Evolutionary conservation across 805 yeast species (phyloP).

Genomic region (Sungouiella blattae): DNA sequence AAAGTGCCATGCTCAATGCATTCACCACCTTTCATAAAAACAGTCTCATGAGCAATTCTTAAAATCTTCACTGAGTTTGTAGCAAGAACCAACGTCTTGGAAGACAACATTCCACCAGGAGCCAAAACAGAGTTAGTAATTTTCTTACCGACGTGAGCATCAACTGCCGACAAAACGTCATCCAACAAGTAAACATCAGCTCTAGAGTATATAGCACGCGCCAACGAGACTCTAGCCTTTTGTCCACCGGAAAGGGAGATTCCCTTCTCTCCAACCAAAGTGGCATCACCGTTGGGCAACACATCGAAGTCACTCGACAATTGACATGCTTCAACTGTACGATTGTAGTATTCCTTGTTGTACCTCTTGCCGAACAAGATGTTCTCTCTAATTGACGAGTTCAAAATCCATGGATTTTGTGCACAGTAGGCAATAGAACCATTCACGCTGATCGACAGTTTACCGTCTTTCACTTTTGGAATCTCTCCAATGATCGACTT

Average conservation of each 20-base stretch:
- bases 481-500: constrained; percentile 55
- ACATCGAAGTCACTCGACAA: constrained; percentile 44
- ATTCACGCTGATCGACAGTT: constrained; percentile 14
- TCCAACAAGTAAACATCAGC: constrained; percentile 59
- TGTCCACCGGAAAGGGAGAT: constrained; percentile 62
- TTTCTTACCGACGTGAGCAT: constrained; percentile 62
- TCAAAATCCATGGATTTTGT: constrained; percentile 55
- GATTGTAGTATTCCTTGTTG: constrained; percentile 39
- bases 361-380: constrained; percentile 48
- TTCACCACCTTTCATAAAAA: constrained; percentile 50
- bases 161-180: constrained; percentile 69
- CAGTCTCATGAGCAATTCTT: constrained; percentile 56
- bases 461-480: constrained; percentile 8
- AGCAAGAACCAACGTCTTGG: constrained; percentile 53
- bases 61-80: constrained; percentile 58
- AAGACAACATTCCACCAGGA: constrained; percentile 47
- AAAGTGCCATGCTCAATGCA: constrained; percentile 59
- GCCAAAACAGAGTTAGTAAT: constrained; percentile 46
- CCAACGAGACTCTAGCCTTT: constrained; percentile 60
- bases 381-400: constrained; percentile 48
- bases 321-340: constrained; percentile 48
- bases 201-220: constrained; percentile 65
- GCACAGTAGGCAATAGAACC: constrained; percentile 60
- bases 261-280: constrained; percentile 60
- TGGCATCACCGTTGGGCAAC: constrained; percentile 51